Evolutionary conservation across 106 monocot genomes (phyloP).

Genomic region (Posidonia australis): DNA sequence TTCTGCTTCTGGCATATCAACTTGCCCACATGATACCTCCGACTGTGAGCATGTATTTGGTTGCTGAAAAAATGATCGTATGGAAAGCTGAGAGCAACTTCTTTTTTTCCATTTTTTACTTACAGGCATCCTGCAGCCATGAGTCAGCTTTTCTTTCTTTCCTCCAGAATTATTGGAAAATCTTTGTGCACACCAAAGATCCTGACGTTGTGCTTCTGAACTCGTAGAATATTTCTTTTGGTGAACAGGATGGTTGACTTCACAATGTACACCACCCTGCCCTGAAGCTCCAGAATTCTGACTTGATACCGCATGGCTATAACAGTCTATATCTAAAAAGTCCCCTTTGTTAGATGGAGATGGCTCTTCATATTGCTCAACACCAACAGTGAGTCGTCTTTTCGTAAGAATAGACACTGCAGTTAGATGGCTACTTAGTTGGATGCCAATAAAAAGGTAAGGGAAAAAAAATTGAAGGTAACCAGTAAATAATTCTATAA

Average conservation of each 20-base stretch:
- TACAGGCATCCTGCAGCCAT: constrained; percentile 1
- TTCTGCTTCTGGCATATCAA: constrained; percentile 7
- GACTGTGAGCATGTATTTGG: constrained; percentile 7
- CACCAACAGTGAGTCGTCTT: constrained; percentile 16
- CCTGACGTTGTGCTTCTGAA: background rate
- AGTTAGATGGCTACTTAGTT: constrained; percentile 4
- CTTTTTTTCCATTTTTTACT: constrained; percentile 38
- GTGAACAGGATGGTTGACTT: constrained; percentile 2
- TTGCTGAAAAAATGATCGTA: constrained; percentile 67
- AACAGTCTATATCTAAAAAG: constrained; percentile 7
- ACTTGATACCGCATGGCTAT: constrained; percentile 10
- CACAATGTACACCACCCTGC: constrained; percentile 5
- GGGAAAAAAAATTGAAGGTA: no score
- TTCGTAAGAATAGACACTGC: constrained; percentile 77
- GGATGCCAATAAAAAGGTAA: no score
- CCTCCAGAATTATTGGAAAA: constrained; percentile 2
- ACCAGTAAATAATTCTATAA: no score
- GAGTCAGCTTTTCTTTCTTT: constrained; percentile 4
- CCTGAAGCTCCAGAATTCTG: constrained; percentile 15
- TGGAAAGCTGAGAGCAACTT: constrained; percentile 50
- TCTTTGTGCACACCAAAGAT: background rate
- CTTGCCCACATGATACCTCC: constrained; percentile 9
- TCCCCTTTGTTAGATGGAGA: constrained; percentile 10
- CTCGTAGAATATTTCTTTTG: background rate
- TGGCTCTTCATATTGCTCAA: constrained; percentile 2